phyloP scores from a whole-genome alignment of 169 alveolate genomes.

The Plasmodium cynomolgi region DNA sequence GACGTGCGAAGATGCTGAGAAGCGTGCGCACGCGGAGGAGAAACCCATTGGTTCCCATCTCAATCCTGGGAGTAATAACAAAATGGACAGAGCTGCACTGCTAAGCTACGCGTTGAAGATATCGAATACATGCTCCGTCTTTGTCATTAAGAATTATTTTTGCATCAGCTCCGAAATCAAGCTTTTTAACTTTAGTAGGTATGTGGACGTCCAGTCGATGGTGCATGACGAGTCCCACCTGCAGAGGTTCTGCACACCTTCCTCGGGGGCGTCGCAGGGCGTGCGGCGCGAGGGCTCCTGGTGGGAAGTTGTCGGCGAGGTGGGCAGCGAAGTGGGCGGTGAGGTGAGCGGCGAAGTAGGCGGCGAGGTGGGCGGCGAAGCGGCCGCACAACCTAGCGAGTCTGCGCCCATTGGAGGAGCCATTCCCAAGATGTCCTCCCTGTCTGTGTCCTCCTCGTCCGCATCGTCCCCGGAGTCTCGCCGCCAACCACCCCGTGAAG shows the following conservation, averaged over 20 bases:
- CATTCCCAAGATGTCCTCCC: background rate
- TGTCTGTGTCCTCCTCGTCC: background rate
- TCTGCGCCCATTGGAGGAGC: background rate
- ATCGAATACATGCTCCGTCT: conserved; percentile 40
- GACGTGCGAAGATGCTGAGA: no score
- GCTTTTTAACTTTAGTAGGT: conserved; percentile 56
- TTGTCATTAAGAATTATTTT: conserved; percentile 31
- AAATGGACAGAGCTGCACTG: background rate
- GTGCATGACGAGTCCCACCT: conserved; percentile 23
- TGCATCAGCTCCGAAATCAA: conserved; percentile 31
- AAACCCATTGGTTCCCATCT: background rate
- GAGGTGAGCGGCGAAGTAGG: background rate
- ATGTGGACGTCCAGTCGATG: conserved; percentile 24
- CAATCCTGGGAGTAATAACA: background rate
- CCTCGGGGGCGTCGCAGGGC: background rate
- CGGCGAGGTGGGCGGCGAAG: background rate
- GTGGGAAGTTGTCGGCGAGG: background rate
- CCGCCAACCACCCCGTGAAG: no score
- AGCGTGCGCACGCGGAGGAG: background rate
- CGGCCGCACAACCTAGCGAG: background rate
- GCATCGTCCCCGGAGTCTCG: background rate
- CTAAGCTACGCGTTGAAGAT: conserved; percentile 10
- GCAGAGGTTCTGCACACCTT: background rate
- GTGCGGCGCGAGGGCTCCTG: background rate
- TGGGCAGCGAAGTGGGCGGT: no score